These are phyloP conservation scores for Melastoma malabathricum DNA, from an alignment of 345 rosid genomes.

Conservation along the genomic window DNA sequence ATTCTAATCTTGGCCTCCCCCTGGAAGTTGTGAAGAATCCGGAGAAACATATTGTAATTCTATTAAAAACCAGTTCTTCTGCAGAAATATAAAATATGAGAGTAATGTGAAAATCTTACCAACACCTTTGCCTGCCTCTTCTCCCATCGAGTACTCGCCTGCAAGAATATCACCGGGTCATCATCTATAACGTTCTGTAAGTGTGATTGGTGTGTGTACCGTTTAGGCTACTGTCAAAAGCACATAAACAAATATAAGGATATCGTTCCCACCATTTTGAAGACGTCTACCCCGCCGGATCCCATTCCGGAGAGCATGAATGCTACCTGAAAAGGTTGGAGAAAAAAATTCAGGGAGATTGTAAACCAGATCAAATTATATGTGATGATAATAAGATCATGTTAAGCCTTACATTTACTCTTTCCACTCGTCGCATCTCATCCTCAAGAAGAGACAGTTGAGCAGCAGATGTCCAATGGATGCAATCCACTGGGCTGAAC, in stretches of 20 bases:
- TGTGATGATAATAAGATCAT: background rate
- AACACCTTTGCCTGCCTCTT: conserved; percentile 84
- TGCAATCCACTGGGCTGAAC: conserved; percentile 95
- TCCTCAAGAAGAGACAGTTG: conserved; percentile 91
- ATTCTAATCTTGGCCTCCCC: conserved; percentile 60
- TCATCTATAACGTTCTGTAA: too few relatives aligned
- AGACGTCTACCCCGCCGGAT: conserved; percentile 52
- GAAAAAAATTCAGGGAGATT: conserved; percentile 1
- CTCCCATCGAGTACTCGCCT: conserved; percentile 92
- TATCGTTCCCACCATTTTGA: conserved; percentile 57
- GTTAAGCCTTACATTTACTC: conserved; percentile 61
- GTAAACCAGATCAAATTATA: too few relatives aligned
- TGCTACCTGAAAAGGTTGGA: conserved; percentile 55
- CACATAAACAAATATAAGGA: background rate
- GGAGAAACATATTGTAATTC: background rate
- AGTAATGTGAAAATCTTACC: conserved; percentile 32
- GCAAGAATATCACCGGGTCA: conserved; percentile 5
- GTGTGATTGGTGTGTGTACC: too few relatives aligned
- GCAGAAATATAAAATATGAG: background rate
- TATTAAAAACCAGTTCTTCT: background rate
- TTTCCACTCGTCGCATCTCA: conserved; percentile 91
- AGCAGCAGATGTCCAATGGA: conserved; percentile 86
- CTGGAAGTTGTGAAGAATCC: conserved; percentile 20
- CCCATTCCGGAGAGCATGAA: conserved; percentile 99
- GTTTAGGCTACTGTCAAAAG: background rate